Evolutionary conservation across 2,329 filamentous ascomycete genomes (phyloP), one percentile per base, ranked within the genome.

Genomic region (Colletotrichum graminicola): DNA sequence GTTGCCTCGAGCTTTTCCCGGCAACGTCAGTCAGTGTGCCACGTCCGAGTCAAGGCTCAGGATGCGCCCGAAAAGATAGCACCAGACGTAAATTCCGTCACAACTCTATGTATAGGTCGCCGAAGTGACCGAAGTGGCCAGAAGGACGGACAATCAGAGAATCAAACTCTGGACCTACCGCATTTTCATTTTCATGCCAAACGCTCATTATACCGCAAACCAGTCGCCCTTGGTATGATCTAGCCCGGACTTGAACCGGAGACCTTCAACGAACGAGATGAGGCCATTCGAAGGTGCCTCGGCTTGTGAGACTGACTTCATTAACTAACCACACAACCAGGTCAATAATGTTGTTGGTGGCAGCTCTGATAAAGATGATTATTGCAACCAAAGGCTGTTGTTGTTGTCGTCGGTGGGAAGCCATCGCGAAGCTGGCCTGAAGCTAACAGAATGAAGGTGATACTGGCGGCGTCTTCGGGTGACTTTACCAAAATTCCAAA

Each of bases 301-400:
- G 29, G 23, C 23, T 51, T 51, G 81, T 84, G 84, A 84, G 81
- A 84, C 82, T 83, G 80, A 84, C 79, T 82, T 83, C 82, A 84
- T 84, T 84, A 83, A 84, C 82, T 82, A 84, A 84, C 82, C 79
- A 78, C 77, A 78, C 77, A 76, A 79, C 67, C 70, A 68, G 64
- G 63, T 59, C 68, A 60, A n/a, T 23, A 29, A 2, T 39, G n/a
- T 41, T 62, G 43, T 49, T 63, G 29, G 3, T 0, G 6, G 2
- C 0, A 0, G 0, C 0, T 1, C 12, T n/a, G n/a, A 34, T 32
- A 41, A 56, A 14, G n/a, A 4, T 18, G 10, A n/a, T 2, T 2
- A 49, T 71, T 59, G 63, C 52, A 34, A 47, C 49, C 43, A 26
- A 47, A 51, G 47, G 26, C 34, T 34, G 29, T 54, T 62, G n/a